Percentiles rank a stretch among this genome's conserved stretches.
phyloP scores from a whole-genome alignment of 352 stramenopile genomes.

The Globisporangium orthogonon region DNA sequence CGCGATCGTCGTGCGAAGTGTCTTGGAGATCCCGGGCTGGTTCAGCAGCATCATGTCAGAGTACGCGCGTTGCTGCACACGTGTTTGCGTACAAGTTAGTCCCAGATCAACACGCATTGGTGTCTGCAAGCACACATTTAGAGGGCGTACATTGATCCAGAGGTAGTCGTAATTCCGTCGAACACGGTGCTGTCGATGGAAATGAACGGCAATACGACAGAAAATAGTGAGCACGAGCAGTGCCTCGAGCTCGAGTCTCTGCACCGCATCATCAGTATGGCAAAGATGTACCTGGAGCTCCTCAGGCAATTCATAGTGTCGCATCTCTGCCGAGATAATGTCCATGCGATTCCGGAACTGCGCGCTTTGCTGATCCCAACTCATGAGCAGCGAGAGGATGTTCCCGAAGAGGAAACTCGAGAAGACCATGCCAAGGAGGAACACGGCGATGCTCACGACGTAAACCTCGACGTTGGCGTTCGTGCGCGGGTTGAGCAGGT shows the following conservation, averaged over 20 bases:
- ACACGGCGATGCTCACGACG: slow-evolving; percentile 56
- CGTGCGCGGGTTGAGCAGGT: slow-evolving; percentile 30
- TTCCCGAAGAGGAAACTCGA: slow-evolving; percentile 78
- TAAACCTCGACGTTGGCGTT: slow-evolving; percentile 49
- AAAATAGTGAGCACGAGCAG: background rate
- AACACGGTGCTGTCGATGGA: slow-evolving; percentile 63
- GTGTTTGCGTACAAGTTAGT: background rate
- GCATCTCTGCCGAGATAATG: slow-evolving; percentile 78
- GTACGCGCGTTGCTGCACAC: slow-evolving; percentile 65
- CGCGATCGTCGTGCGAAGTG: slow-evolving; percentile 66
- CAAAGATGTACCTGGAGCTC: slow-evolving; percentile 33
- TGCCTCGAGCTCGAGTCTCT: too few species aligned
- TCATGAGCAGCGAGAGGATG: slow-evolving; percentile 69
- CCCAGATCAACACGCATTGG: background rate
- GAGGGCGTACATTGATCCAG: slow-evolving; percentile 65
- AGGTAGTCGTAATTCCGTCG: slow-evolving; percentile 81
- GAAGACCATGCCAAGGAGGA: slow-evolving; percentile 64
- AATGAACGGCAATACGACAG: too few species aligned
- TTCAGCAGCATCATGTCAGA: slow-evolving; percentile 83
- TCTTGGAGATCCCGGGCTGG: slow-evolving; percentile 73
- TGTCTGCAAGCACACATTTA: background rate
- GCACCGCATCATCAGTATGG: too few species aligned
- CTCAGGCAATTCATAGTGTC: slow-evolving; percentile 72
- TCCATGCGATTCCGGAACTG: slow-evolving; percentile 83
- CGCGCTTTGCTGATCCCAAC: slow-evolving; percentile 75